These are phyloP conservation scores for Sclerotinia trifoliorum DNA, from an alignment of 2,329 filamentous ascomycete genomes.

Conservation along the genomic window DNA sequence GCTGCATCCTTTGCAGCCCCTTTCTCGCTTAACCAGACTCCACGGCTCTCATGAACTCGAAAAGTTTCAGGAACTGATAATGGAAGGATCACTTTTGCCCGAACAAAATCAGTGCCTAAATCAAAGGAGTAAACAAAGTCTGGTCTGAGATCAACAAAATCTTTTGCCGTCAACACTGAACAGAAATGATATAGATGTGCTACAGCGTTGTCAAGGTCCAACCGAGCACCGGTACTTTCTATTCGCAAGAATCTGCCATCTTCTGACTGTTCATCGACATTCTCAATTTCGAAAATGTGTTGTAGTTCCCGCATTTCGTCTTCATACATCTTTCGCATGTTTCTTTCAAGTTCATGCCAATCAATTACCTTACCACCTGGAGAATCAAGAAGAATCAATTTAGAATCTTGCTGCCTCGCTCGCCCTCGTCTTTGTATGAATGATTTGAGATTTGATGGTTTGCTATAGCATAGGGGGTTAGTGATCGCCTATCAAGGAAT, in stretches of 20 bases:
- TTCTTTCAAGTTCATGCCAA: constrained; percentile 67
- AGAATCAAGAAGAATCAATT: constrained; percentile 37
- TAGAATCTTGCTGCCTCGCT: constrained; percentile 58
- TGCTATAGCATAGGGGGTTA: constrained; percentile 38
- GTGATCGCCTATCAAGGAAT: neutral
- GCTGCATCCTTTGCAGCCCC: constrained; percentile 67
- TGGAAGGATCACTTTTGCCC: constrained; percentile 68
- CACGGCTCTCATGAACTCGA: constrained; percentile 51
- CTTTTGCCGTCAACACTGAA: constrained; percentile 50
- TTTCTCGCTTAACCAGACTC: constrained; percentile 64
- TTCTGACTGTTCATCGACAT: constrained; percentile 35
- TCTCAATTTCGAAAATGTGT: constrained; percentile 31
- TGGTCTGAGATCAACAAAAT: constrained; percentile 64
- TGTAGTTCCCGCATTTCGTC: constrained; percentile 38
- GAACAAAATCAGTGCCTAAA: constrained; percentile 45
- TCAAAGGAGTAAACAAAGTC: constrained; percentile 55
- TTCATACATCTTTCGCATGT: constrained; percentile 58
- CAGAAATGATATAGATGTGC: constrained; percentile 85
- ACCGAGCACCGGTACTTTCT: constrained; percentile 54
- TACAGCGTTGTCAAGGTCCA: constrained; percentile 72
- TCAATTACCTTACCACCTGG: constrained; percentile 40
- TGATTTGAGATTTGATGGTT: constrained; percentile 59
- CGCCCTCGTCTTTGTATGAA: constrained; percentile 65
- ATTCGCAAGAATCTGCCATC: constrained; percentile 44
- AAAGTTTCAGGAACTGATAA: constrained; percentile 63